These are phyloP conservation scores for Dictyostelium firmibasis DNA, from an alignment of 78 protist genomes.

Conservation along the genomic window DNA sequence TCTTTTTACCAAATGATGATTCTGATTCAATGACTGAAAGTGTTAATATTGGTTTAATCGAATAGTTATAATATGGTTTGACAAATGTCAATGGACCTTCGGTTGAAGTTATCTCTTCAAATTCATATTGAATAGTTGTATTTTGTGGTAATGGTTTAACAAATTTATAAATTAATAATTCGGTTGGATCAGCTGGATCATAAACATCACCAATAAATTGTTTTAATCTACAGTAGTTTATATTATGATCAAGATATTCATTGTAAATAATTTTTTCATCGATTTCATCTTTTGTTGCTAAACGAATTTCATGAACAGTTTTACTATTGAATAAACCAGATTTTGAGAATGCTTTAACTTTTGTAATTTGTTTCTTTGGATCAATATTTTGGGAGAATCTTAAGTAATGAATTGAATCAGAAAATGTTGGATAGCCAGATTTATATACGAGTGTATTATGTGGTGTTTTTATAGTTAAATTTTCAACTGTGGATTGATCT, in stretches of 20 bases:
- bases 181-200: neutral
- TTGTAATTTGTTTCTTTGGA: constrained; percentile 6
- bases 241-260: neutral
- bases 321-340: constrained; percentile 29
- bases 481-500: neutral
- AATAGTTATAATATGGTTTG: neutral
- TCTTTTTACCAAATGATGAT: neutral
- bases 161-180: neutral
- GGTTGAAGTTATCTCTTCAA: neutral
- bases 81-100: neutral
- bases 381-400: constrained; percentile 16
- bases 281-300: constrained; percentile 57
- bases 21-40: neutral
- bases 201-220: neutral
- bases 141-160: neutral
- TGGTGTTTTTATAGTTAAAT: neutral
- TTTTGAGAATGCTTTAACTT: neutral
- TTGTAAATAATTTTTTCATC: neutral
- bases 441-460: neutral
- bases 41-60: neutral
- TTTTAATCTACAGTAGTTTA: neutral
- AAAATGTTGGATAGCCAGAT: neutral
- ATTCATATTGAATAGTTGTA: neutral
- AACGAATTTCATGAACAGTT: constrained; percentile 11
- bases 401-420: neutral